phyloP scores from a whole-genome alignment of 129 eudicot genomes.

The Saussurea involucrata region DNA sequence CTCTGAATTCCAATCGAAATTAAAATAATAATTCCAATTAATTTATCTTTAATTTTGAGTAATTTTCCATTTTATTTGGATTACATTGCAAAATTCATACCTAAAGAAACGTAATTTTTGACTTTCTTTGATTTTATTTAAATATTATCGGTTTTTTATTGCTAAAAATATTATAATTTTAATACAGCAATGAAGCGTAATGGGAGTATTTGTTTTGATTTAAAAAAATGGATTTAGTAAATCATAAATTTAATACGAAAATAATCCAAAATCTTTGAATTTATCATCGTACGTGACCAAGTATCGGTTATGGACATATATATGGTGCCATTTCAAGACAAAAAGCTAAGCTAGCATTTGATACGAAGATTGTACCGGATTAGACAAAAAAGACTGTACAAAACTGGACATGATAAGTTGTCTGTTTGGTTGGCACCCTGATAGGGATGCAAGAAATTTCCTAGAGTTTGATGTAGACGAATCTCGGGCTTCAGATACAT shows the following conservation, averaged over 20 bases:
- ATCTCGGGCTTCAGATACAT: too few relatives aligned
- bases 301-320: too few relatives aligned
- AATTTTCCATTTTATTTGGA: background rate
- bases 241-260: background rate
- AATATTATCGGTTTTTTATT: background rate
- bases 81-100: background rate
- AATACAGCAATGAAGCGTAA: background rate
- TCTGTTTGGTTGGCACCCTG: too few relatives aligned
- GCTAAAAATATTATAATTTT: background rate
- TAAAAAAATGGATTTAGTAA: background rate
- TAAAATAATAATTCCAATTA: constrained; percentile 1
- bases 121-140: background rate
- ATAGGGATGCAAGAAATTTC: too few relatives aligned
- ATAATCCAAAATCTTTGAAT: background rate
- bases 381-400: too few relatives aligned
- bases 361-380: too few relatives aligned
- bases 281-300: background rate
- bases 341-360: too few relatives aligned
- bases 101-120: background rate
- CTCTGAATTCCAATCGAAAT: constrained; percentile 22
- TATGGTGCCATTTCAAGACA: too few relatives aligned
- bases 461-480: too few relatives aligned
- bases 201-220: background rate
- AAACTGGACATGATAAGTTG: too few relatives aligned
- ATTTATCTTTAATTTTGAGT: background rate